Base-by-base conservation (phyloP, 2,329 filamentous ascomycete genomes). In the Gliomastix tumulicola region DNA sequence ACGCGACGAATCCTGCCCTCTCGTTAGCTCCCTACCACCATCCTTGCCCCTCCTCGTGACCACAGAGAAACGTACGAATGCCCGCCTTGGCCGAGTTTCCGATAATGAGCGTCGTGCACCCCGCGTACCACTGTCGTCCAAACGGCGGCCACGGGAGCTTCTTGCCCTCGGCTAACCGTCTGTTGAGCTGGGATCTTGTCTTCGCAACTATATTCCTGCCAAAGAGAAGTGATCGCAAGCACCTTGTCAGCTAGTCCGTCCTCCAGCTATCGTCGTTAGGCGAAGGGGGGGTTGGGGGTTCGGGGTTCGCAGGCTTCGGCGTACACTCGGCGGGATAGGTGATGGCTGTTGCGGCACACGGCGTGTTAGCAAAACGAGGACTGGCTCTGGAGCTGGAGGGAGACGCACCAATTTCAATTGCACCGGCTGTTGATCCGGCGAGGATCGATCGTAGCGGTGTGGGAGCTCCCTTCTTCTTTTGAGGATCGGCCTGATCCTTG, bases 11-110 rank as follows among this genome's bases (percentile, higher is more conserved):
- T 47, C 59, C 59, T 62, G 21, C 6, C n/a, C n/a, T n/a, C n/a
- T n/a, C n/a, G n/a, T n/a, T n/a, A n/a, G n/a, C n/a, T 16, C 13
- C 27, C 7, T 15, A 7, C 28, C 16, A 21, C 10, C 13, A 13
- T 12, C 17, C 12, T 19, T 30, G 13, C 27, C 13, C 27, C 27
- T n/a, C n/a, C n/a, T n/a, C n/a, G n/a, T n/a, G n/a, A 20, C 30
- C n/a, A n/a, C n/a, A n/a, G n/a, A n/a, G n/a, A n/a, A n/a, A 71
- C 82, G 42, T 74, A 89, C 88, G 82, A 44, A 97, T 94, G 41
- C 88, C 92, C 25, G 92, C 92, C 68, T 98, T 98, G 57, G 92
- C 74, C 36, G 88, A 94, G 65, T 98, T 98, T 42, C 92, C 92
- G 48, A 97, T 88, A 41, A 98, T 94, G 56, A 96, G 66, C 20